Evolutionary conservation across 495 filamentous ascomycete genomes (phyloP), one percentile per base, ranked within the genome.

Genomic region (Penicillium waksmanii): DNA sequence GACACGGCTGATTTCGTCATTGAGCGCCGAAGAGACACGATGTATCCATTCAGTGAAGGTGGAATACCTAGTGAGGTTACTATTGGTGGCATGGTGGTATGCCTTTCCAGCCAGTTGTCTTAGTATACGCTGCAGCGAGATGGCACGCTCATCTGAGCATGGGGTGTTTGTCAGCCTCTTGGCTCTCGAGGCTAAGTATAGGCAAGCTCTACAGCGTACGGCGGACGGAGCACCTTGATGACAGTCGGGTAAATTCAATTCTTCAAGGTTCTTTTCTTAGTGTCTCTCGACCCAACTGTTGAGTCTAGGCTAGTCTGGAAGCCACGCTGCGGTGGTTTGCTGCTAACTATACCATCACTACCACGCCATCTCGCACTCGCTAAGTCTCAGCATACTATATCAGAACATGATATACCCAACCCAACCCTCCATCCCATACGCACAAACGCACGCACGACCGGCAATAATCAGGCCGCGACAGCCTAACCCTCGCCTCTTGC

Each of bases 1-100:
- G 44, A 55, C 15, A 40, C 19, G 27, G 43, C 21, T 38, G 21
- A 51, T 60, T 60, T 55, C 51, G 57, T 60, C 57, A 60, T 50
- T 43, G 21, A 31, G 10, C 43, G 17, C 19, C 51, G 38, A 4
- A 38, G 31, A 49, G 15, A 5, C 49, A 36, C 31, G 49, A 51
- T 36, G 27, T 51, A 51, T 51, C 49, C 18, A 51, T 34, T 51
- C 46, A 48, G 46, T 19, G 21, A 12, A 12, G 46, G 23, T 48
- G 23, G 42, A 48, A 48, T 48, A 27, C 18, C 46, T 15, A 48
- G 19, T 12, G 21, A 9, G 19, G 46, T 15, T n/a, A n/a, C 23
- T 6, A 59, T 59, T 53, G 56, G 33, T 25, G 15, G 27, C 12
- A 15, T 13, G 17, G 8, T 10, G 8, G 13, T 0, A 27, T 50